A percentile compares a stretch with the other conserved stretches of the same genome.
These are phyloP conservation scores for Solanum boliviense DNA, from an alignment of 257 asterid species.

Conservation along the genomic window DNA sequence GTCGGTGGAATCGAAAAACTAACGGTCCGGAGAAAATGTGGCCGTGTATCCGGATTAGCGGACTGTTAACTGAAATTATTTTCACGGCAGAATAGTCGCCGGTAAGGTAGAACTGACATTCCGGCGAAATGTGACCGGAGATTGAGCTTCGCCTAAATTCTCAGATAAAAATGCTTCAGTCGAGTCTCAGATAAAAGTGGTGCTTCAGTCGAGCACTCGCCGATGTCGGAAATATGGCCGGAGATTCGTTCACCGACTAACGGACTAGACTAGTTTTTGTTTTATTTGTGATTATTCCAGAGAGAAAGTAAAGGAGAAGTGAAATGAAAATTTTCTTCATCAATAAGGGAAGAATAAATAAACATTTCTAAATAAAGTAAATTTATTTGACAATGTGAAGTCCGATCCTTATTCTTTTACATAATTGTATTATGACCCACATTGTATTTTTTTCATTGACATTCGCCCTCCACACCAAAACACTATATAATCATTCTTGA, in stretches of 20 bases:
- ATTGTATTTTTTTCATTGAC: neutral
- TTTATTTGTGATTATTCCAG: conserved; percentile 49
- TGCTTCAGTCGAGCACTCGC: neutral
- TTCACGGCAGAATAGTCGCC: neutral
- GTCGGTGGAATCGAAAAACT: neutral
- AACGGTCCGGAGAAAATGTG: conserved; percentile 16
- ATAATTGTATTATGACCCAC: conserved; percentile 11
- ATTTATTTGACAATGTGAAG: conserved; percentile 1
- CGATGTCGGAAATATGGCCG: neutral
- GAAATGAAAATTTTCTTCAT: neutral
- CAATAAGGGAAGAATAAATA: neutral
- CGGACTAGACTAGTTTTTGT: conserved; percentile 50
- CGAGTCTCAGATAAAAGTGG: neutral
- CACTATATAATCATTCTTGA: neutral
- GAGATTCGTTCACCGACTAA: conserved; percentile 39
- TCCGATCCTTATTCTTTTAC: conserved; percentile 32
- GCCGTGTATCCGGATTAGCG: conserved; percentile 20
- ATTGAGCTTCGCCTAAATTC: neutral
- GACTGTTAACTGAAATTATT: neutral
- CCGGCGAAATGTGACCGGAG: neutral
- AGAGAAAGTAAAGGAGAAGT: conserved; percentile 2
- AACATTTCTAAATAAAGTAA: neutral
- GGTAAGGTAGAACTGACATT: neutral
- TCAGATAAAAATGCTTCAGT: neutral
- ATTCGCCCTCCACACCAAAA: neutral